phyloP scores from a whole-genome alignment of 371 early-diverging fungal genomes.

The Mucor saturninus region DNA sequence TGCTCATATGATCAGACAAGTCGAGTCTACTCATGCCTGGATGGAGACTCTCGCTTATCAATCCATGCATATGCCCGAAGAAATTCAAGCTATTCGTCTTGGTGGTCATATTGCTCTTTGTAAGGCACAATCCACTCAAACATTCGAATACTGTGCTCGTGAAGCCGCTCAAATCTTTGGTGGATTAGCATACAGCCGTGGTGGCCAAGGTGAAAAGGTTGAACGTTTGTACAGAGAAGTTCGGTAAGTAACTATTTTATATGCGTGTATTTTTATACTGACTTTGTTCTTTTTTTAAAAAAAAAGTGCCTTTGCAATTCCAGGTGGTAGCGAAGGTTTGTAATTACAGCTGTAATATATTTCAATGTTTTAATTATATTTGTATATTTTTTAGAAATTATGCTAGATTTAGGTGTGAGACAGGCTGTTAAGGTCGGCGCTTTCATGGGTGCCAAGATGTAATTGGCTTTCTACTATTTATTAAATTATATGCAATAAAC shows the following conservation, averaged over 20 bases:
- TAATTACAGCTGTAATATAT: too few relatives aligned
- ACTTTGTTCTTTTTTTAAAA: not conserved
- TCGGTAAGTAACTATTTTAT: slow-evolving; percentile 11
- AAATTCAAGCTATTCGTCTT: too few relatives aligned
- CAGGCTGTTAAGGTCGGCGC: slow-evolving; percentile 79
- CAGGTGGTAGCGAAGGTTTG: slow-evolving; percentile 67
- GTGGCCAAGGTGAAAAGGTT: slow-evolving; percentile 71
- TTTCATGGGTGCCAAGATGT: slow-evolving; percentile 67
- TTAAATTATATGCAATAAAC: not conserved
- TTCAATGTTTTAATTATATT: too few relatives aligned
- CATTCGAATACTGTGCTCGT: slow-evolving; percentile 72
- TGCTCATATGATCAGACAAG: slow-evolving; percentile 73
- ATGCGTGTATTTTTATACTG: not conserved
- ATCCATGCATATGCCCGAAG: slow-evolving; percentile 46
- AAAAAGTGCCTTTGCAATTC: slow-evolving; percentile 59
- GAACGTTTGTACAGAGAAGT: slow-evolving; percentile 76
- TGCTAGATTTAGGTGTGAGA: slow-evolving; percentile 78
- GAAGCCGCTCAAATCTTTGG: slow-evolving; percentile 80
- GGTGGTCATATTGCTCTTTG: slow-evolving; percentile 74
- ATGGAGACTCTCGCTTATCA: slow-evolving; percentile 63
- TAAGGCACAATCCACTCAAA: slow-evolving; percentile 71
- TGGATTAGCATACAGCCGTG: slow-evolving; percentile 68
- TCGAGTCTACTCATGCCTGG: slow-evolving; percentile 77
- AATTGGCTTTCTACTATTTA: not conserved
- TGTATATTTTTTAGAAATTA: slow-evolving; percentile 54